These are phyloP conservation scores for Tympanopsis confertula DNA, from an alignment of 2,329 filamentous ascomycete genomes.

Conservation along the genomic window DNA sequence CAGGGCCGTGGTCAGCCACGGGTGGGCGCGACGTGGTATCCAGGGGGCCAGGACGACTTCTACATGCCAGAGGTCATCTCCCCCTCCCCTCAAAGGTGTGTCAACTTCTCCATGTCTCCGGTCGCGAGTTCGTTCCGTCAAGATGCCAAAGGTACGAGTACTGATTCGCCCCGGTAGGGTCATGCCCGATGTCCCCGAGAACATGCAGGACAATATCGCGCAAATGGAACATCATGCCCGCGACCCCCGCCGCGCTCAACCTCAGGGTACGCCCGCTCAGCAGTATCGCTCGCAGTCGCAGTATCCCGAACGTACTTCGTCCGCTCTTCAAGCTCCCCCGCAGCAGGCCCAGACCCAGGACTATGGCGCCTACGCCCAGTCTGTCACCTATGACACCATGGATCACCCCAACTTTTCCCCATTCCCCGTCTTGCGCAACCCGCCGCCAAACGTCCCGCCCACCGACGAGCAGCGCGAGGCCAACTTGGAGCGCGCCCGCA, in stretches of 20 bases:
- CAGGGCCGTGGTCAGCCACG: conserved; percentile 14
- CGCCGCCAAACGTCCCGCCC: conserved; percentile 61
- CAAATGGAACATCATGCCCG: conserved; percentile 74
- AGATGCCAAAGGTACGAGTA: too few species aligned
- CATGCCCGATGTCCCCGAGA: conserved; percentile 89
- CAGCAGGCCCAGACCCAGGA: background rate
- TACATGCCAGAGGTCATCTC: conserved; percentile 49
- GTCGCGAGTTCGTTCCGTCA: too few species aligned
- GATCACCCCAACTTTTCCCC: conserved; percentile 73
- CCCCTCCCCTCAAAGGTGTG: conserved; percentile 44
- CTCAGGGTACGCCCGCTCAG: too few species aligned
- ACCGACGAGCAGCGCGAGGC: conserved; percentile 90
- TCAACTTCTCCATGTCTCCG: background rate
- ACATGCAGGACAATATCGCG: conserved; percentile 90
- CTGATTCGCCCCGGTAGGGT: too few species aligned
- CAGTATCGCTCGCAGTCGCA: background rate
- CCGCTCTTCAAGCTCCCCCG: background rate
- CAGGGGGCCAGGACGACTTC: conserved; percentile 45
- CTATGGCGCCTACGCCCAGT: background rate
- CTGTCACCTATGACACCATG: conserved; percentile 25
- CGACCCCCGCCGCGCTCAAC: conserved; percentile 25
- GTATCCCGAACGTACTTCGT: background rate
- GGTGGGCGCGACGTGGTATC: conserved; percentile 45
- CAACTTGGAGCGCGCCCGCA: conserved; percentile 72
- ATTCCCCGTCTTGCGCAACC: conserved; percentile 72